phyloP scores from a whole-genome alignment of 2,329 filamentous ascomycete genomes.

The Talaromyces pinophilus region DNA sequence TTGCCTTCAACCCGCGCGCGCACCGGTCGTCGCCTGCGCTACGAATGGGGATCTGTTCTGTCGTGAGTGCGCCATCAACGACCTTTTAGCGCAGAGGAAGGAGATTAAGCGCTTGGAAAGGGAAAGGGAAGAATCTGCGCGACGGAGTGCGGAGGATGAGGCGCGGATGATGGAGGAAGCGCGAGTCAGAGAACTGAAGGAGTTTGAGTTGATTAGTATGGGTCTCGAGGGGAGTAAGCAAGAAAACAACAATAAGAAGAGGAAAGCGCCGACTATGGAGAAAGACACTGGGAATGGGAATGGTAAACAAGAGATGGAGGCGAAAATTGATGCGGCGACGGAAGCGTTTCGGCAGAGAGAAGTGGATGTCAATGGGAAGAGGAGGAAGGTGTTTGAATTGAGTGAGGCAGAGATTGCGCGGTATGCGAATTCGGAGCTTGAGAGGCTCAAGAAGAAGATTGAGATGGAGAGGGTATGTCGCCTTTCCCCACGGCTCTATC shows the following conservation, averaged over 20 bases:
- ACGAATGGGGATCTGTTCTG: constrained; percentile 86
- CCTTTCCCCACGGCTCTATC: not conserved
- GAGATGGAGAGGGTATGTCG: constrained; percentile 67
- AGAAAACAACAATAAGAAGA: constrained; percentile 25
- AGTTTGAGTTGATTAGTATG: constrained; percentile 84
- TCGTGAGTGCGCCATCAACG: constrained; percentile 86
- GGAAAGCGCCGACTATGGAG: constrained; percentile 35
- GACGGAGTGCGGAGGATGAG: constrained; percentile 63
- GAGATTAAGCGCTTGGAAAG: constrained; percentile 83
- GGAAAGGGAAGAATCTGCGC: constrained; percentile 60
- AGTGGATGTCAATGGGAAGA: constrained; percentile 49
- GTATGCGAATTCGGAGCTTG: constrained; percentile 68
- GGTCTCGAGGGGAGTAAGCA: constrained; percentile 52
- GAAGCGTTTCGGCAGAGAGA: constrained; percentile 38
- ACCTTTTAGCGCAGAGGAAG: constrained; percentile 87
- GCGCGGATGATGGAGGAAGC: constrained; percentile 68
- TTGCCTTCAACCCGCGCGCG: constrained; percentile 76
- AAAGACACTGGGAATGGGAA: constrained; percentile 20
- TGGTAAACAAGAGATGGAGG: constrained; percentile 25
- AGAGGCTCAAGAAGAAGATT: constrained; percentile 68
- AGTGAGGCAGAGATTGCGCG: constrained; percentile 74
- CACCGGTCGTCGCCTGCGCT: constrained; percentile 82
- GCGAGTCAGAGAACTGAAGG: constrained; percentile 67
- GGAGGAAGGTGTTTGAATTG: constrained; percentile 78
- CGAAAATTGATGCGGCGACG: constrained; percentile 28